phyloP scores from a whole-genome alignment of 495 filamentous ascomycete species.

The Clohesyomyces aquaticus region DNA sequence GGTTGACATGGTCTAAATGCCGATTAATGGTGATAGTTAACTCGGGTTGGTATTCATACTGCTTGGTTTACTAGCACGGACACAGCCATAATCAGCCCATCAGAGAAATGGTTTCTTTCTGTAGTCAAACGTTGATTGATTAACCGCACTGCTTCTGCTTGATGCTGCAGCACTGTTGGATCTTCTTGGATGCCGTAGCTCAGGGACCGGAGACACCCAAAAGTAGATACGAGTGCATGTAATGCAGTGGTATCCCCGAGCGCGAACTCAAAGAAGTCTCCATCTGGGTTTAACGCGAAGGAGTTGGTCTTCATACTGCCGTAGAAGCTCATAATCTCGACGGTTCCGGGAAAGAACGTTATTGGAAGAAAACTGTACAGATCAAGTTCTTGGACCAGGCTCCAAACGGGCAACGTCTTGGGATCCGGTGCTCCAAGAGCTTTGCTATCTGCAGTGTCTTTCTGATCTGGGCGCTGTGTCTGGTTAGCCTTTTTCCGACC shows the following conservation, averaged over 20 bases:
- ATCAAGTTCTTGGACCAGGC: background rate
- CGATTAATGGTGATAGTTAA: background rate
- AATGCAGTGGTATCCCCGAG: conserved; percentile 7
- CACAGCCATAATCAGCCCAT: conserved; percentile 2
- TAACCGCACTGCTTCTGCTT: conserved; percentile 9
- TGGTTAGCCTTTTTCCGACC: background rate
- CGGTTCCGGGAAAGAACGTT: background rate
- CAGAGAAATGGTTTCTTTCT: background rate
- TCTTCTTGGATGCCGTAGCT: background rate
- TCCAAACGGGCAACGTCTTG: too few species aligned
- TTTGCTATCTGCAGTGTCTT: background rate
- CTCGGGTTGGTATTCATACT: background rate
- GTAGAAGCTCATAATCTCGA: background rate
- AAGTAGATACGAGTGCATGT: conserved; percentile 3
- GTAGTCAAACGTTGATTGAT: conserved; percentile 4
- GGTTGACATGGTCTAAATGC: background rate
- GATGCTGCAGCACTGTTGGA: background rate
- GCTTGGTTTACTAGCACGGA: conserved; percentile 16
- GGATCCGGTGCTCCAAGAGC: background rate
- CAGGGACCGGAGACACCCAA: conserved; percentile 1
- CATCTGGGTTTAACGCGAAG: conserved; percentile 12
- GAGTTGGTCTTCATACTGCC: background rate
- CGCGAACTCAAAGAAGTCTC: conserved; percentile 5
- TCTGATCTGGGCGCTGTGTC: background rate
- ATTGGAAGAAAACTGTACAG: conserved; percentile 3